These are phyloP conservation scores for Colletotrichum cereale DNA, from an alignment of 2,329 filamentous ascomycete species.

Conservation along the genomic window DNA sequence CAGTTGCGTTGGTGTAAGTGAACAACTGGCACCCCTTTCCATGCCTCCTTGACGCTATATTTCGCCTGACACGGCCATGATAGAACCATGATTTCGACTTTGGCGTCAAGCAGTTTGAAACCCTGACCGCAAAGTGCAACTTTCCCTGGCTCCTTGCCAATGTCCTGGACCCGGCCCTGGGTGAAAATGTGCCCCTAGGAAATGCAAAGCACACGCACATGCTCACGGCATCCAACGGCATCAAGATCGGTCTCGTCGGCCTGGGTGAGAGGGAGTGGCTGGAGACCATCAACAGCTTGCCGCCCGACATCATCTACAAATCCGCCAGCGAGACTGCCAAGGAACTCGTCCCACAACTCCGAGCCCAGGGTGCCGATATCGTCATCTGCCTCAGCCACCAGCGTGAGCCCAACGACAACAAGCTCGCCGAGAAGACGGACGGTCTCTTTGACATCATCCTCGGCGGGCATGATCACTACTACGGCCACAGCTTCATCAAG, in stretches of 20 bases:
- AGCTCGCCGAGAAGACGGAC: constrained; percentile 80
- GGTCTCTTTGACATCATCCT: constrained; percentile 87
- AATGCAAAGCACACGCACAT: constrained; percentile 82
- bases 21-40: constrained; percentile 3
- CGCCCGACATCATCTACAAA: constrained; percentile 84
- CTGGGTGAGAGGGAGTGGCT: constrained; percentile 91
- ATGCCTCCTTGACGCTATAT: constrained; percentile 32
- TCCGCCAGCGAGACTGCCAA: constrained; percentile 82
- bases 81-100: constrained; percentile 95
- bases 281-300: constrained; percentile 87
- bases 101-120: constrained; percentile 82
- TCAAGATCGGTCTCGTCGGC: constrained; percentile 88
- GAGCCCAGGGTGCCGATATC: constrained; percentile 83
- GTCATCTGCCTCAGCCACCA: constrained; percentile 87
- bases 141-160: constrained; percentile 95
- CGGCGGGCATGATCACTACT: constrained; percentile 92
- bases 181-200: constrained; percentile 79
- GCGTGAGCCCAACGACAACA: constrained; percentile 90
- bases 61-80: constrained; percentile 14
- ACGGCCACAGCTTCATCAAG: constrained; percentile 81
- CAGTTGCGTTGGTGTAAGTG: constrained; percentile 82
- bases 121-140: constrained; percentile 78
- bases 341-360: constrained; percentile 79
- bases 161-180: constrained; percentile 85
- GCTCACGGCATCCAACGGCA: constrained; percentile 82